A percentile compares a stretch with the other conserved stretches of the same genome.
Evolutionary conservation across 805 yeast species (phyloP).

Genomic region (Pichia eremophila): DNA sequence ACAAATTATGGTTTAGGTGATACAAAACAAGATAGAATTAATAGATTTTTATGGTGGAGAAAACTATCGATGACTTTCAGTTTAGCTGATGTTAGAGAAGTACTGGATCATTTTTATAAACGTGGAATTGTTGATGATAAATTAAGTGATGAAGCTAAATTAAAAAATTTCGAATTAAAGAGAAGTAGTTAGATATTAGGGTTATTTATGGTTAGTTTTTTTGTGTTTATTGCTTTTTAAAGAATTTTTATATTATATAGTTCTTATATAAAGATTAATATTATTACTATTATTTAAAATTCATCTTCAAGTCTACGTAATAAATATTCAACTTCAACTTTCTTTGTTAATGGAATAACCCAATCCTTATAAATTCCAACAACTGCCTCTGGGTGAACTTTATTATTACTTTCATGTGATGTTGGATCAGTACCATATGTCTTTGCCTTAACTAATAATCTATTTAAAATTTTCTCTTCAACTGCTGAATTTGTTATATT

Average conservation of each 20-base stretch:
- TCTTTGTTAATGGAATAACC: slow-evolving; percentile 89
- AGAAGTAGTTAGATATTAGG: not conserved
- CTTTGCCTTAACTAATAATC: slow-evolving; percentile 73
- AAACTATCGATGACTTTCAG: slow-evolving; percentile 20
- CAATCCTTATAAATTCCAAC: slow-evolving; percentile 78
- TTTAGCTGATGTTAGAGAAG: slow-evolving; percentile 18
- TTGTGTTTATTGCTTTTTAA: no score
- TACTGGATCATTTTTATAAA: slow-evolving; percentile 12
- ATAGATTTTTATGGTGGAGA: slow-evolving; percentile 51
- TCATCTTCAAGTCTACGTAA: slow-evolving; percentile 68
- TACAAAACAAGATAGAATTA: slow-evolving; percentile 40
- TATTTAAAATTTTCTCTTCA: slow-evolving; percentile 70
- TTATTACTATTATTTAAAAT: not conserved
- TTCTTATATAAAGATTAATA: not conserved
- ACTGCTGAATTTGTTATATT: slow-evolving; percentile 84
- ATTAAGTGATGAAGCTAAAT: not conserved
- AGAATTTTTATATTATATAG: not conserved
- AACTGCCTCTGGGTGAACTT: slow-evolving; percentile 73
- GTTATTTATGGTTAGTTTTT: no score
- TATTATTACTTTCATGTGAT: slow-evolving; percentile 54
- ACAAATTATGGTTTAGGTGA: slow-evolving; percentile 44
- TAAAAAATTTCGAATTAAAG: not conserved
- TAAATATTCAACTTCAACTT: slow-evolving; percentile 89
- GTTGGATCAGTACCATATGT: slow-evolving; percentile 87
- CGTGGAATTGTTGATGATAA: slow-evolving; percentile 9